A percentile compares a stretch with the other conserved stretches of the same genome.
phyloP scores from a whole-genome alignment of 805 yeast species.

The Ogataea zsoltii region DNA sequence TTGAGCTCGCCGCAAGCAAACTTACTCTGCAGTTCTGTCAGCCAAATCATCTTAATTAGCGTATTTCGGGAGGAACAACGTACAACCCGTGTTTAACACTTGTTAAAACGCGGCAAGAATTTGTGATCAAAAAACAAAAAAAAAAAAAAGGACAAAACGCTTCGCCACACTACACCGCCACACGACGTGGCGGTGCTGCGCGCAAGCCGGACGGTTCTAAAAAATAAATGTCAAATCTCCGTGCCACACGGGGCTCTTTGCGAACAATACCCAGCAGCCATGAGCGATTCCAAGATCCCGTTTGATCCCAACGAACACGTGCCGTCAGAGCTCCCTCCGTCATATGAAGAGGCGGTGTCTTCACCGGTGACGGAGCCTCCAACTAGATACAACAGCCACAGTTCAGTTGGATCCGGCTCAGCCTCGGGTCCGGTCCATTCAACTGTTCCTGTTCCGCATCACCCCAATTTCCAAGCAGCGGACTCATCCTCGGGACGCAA shows the following conservation, averaged over 20 bases:
- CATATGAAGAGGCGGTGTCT: constrained; percentile 16
- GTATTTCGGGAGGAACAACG: neutral
- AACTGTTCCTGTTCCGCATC: constrained; percentile 9
- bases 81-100: neutral
- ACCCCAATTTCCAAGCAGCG: constrained; percentile 12
- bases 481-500: constrained; percentile 8
- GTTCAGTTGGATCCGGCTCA: constrained; percentile 4
- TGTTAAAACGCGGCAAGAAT: constrained; percentile 6
- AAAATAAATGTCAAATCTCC: too few relatives aligned
- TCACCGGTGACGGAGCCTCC: too few relatives aligned
- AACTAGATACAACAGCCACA: neutral
- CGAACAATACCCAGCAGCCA: too few relatives aligned
- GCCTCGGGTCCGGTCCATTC: too few relatives aligned
- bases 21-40: constrained; percentile 75
- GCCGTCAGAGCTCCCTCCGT: constrained; percentile 10
- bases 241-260: too few relatives aligned
- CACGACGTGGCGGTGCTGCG: too few relatives aligned
- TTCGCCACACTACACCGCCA: neutral
- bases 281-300: neutral
- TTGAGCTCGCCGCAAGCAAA: neutral
- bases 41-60: constrained; percentile 57
- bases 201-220: too few relatives aligned
- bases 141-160: neutral
- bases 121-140: neutral
- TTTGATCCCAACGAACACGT: neutral